These are phyloP conservation scores for Naganishia kalamii DNA, from an alignment of 768 basidiomycete genomes.

Conservation along the genomic window DNA sequence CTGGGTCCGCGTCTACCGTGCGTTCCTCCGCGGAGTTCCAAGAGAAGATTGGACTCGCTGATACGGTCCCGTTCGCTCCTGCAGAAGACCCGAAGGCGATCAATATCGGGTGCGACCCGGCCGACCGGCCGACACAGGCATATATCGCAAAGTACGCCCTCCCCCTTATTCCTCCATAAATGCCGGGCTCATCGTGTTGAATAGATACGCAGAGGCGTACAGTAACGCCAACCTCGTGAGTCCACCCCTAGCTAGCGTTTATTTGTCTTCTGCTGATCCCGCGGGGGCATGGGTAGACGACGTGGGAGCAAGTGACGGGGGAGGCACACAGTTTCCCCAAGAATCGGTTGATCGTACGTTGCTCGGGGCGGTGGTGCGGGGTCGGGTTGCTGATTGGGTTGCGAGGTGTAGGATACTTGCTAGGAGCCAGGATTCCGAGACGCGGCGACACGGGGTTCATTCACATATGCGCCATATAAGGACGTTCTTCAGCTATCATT, in stretches of 20 bases:
- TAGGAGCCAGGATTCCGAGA: too few relatives aligned
- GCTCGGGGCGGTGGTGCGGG: background rate
- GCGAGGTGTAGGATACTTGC: conserved; percentile 1
- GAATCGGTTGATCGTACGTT: conserved; percentile 22
- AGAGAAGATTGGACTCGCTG: background rate
- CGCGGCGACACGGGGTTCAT: too few relatives aligned
- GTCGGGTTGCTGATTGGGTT: background rate
- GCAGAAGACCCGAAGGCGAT: conserved; percentile 35
- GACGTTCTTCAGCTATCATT: too few relatives aligned
- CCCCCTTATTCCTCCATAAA: background rate
- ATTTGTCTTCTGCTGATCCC: background rate
- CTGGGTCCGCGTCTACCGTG: conserved; percentile 60
- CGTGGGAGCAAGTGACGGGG: conserved; percentile 23
- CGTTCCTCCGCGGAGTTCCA: background rate
- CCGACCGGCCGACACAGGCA: conserved; percentile 65
- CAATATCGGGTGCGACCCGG: conserved; percentile 81
- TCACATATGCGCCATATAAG: too few relatives aligned
- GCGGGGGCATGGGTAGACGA: conserved; percentile 6
- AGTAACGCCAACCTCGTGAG: conserved; percentile 42
- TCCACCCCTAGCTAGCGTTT: background rate
- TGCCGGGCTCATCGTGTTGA: too few relatives aligned
- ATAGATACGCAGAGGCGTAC: conserved; percentile 51
- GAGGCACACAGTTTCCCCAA: conserved; percentile 19
- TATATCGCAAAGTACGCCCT: conserved; percentile 51
- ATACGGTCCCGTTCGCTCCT: background rate